phyloP scores from a whole-genome alignment of 345 rosid species.

The Adansonia digitata region DNA sequence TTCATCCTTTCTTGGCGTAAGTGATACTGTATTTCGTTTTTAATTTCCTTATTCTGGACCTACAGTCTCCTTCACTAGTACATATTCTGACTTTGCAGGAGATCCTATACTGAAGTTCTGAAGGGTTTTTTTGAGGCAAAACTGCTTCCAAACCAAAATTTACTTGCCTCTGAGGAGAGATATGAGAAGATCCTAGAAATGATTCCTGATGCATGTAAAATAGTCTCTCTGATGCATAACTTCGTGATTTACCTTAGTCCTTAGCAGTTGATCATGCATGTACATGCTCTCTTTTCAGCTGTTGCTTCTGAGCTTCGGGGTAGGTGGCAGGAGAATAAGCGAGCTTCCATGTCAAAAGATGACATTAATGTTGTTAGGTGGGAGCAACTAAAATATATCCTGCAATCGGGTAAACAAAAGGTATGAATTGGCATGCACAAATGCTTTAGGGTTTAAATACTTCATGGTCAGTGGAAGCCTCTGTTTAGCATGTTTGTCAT shows the following conservation, averaged over 20 bases:
- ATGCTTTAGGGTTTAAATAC: background rate
- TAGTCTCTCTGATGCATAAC: background rate
- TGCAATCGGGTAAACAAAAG: slow-evolving; percentile 73
- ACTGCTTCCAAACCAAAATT: slow-evolving; percentile 54
- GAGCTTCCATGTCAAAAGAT: slow-evolving; percentile 53
- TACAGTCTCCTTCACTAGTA: slow-evolving; percentile 12
- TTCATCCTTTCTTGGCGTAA: slow-evolving; percentile 91
- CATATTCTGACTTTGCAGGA: slow-evolving; percentile 43
- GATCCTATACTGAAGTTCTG: slow-evolving; percentile 73
- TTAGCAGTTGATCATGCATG: slow-evolving; percentile 17
- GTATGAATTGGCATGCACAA: slow-evolving; percentile 27
- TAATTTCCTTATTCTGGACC: background rate
- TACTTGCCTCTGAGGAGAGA: slow-evolving; percentile 69
- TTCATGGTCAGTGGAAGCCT: background rate
- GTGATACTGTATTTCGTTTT: slow-evolving; percentile 23
- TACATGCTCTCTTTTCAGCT: slow-evolving; percentile 32
- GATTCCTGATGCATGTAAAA: slow-evolving; percentile 66
- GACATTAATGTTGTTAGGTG: slow-evolving; percentile 64
- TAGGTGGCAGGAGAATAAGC: slow-evolving; percentile 66
- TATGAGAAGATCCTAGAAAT: slow-evolving; percentile 78
- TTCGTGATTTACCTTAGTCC: slow-evolving; percentile 2
- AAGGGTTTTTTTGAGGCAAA: slow-evolving; percentile 66
- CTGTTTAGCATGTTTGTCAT: background rate
- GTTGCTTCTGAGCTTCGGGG: slow-evolving; percentile 74
- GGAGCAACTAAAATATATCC: slow-evolving; percentile 68